These are phyloP conservation scores for Vaccinium darrowii DNA, from an alignment of 148 eudicot genomes.

Conservation along the genomic window DNA sequence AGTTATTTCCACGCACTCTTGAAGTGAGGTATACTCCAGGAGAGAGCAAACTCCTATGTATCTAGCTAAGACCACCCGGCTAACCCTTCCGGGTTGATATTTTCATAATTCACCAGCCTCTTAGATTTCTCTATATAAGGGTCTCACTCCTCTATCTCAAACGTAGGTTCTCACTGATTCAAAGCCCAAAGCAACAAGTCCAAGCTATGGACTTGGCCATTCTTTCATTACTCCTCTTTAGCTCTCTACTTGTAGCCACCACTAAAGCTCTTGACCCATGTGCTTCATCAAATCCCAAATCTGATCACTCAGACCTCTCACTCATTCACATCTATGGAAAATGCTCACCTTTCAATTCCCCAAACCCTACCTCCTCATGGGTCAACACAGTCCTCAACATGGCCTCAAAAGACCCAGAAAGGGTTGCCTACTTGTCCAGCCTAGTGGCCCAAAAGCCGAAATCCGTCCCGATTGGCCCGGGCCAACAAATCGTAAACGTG, in stretches of 20 bases:
- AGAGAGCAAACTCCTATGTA: too few species aligned
- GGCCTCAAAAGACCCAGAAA: constrained; percentile 73
- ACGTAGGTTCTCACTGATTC: background rate
- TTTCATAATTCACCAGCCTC: background rate
- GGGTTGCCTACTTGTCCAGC: constrained; percentile 66
- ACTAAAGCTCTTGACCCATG: constrained; percentile 44
- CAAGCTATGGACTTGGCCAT: constrained; percentile 36
- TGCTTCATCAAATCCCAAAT: constrained; percentile 33
- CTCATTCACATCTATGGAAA: constrained; percentile 65
- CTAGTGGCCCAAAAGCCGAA: constrained; percentile 47
- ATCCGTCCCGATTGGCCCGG: constrained; percentile 67
- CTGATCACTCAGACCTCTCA: constrained; percentile 51
- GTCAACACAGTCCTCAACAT: constrained; percentile 52
- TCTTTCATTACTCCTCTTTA: constrained; percentile 29
- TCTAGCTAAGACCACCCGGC: too few species aligned
- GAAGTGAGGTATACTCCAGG: too few species aligned
- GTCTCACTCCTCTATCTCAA: background rate
- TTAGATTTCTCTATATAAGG: constrained; percentile 7
- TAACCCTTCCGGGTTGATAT: too few species aligned
- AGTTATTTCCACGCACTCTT: too few species aligned
- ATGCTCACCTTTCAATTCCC: constrained; percentile 73
- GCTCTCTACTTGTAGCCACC: constrained; percentile 30
- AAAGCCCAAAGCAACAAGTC: background rate
- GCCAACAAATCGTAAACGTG: constrained; percentile 65
- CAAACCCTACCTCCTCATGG: constrained; percentile 52